phyloP scores from a whole-genome alignment of 2,329 filamentous ascomycete genomes.

The Elsinoe ampelina region DNA sequence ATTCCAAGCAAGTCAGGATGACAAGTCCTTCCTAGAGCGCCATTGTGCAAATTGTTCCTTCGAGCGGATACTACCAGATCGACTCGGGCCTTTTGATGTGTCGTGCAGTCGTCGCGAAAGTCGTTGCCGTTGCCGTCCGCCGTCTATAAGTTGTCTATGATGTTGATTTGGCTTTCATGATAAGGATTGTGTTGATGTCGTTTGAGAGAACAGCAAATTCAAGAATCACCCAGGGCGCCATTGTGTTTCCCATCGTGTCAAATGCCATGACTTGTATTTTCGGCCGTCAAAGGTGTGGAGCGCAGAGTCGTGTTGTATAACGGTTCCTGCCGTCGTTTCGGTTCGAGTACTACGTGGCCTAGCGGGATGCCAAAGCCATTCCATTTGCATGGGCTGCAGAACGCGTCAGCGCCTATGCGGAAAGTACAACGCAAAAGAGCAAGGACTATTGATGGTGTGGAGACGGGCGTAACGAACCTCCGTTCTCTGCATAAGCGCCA shows the following conservation, averaged over 20 bases:
- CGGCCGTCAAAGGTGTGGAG: neutral
- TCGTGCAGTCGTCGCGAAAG: slow-evolving; percentile 12
- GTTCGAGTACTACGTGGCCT: neutral
- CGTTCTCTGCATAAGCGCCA: slow-evolving; percentile 24
- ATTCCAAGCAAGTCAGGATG: neutral
- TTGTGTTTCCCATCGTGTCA: neutral
- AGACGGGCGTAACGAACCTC: slow-evolving; percentile 23
- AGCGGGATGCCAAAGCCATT: slow-evolving; percentile 3
- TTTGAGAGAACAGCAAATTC: neutral
- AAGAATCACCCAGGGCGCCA: neutral
- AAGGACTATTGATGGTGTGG: neutral
- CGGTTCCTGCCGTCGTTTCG: slow-evolving; percentile 2
- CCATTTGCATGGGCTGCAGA: neutral
- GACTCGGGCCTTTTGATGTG: slow-evolving; percentile 6
- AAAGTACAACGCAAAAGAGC: neutral
- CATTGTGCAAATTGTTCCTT: neutral
- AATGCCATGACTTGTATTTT: neutral
- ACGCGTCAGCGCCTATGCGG: slow-evolving; percentile 4
- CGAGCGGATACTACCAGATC: slow-evolving; percentile 12
- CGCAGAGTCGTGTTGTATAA: neutral
- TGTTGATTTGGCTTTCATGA: slow-evolving; percentile 1
- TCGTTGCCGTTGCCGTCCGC: slow-evolving; percentile 14
- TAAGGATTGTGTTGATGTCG: neutral
- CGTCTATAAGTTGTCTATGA: slow-evolving; percentile 12
- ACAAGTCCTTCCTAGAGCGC: slow-evolving; percentile 3